Base-by-base conservation (phyloP, 345 rosid genomes). In the Eutrema yunnanense region DNA sequence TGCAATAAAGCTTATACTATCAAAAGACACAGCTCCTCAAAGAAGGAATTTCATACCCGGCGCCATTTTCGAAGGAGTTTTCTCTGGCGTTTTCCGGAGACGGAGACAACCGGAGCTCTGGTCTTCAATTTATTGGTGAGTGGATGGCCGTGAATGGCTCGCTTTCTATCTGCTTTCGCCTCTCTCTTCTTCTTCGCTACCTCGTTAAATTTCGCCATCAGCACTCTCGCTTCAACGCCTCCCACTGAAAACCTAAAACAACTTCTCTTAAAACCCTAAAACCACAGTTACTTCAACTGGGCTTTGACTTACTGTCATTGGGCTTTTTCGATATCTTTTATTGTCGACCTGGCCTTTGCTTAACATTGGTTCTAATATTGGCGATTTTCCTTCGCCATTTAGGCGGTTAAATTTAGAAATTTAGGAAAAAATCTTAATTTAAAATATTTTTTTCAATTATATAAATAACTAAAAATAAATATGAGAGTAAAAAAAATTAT, bases 161-260 rank as follows among this genome's bases (percentile, higher is more conserved):
- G 83, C 75, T 86, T 93, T 64, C 79, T 82, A 37, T 76, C 71
- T 5, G 86, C 84, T 69, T 80, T 82, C 10, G 68, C 75, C 22
- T 84, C 96, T 80, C 92, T 86, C 81, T 82, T 93, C 78, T 41
- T 63, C 86, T 86, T 90, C 85, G 80, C 88, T 72, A 88, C 85
- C 47, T 76, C 96, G 74, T 90, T 93, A 86, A 84, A 93, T 43
- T 93, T 88, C 29, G 96, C 97, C 98, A 93, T 92, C 71, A 10
- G 0, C 55, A 1, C 44, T 22, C 48, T 40, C 34, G 27, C 49
- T 29, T 65, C 67, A 0, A 73, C 76, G 69, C 67, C 68, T 42
- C 48, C 12, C 48, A 38, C 48, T 46, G 2, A 2, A 52, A 43
- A 29, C 64, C 57, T 61, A 10, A 36, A 2, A 2, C 2, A 56